Evolutionary conservation across 2,329 filamentous ascomycete genomes (phyloP).

Genomic region (Colletotrichum phormii): DNA sequence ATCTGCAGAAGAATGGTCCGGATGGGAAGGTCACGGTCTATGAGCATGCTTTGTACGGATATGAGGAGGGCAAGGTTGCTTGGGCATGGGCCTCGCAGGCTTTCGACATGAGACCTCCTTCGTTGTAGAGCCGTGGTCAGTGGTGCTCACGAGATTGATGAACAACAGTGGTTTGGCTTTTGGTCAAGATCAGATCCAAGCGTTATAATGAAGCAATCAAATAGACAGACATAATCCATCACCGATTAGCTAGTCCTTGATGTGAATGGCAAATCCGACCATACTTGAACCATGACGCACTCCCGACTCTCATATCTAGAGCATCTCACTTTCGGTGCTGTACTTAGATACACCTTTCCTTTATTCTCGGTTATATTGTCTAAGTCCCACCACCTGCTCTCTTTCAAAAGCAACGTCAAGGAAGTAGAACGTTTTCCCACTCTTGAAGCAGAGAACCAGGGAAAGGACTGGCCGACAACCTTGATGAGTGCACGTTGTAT

Average conservation of each 20-base stretch:
- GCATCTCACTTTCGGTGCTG: too few relatives aligned
- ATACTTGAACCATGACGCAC: too few relatives aligned
- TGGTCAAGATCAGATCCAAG: not conserved
- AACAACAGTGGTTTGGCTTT: not conserved
- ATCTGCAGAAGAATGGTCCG: not conserved
- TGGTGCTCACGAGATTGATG: not conserved
- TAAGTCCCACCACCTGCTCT: too few relatives aligned
- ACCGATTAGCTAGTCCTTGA: not conserved
- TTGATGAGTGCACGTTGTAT: too few relatives aligned
- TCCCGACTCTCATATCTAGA: too few relatives aligned
- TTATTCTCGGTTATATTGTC: too few relatives aligned
- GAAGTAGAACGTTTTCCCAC: too few relatives aligned
- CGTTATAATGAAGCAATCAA: not conserved
- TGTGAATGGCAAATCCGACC: too few relatives aligned
- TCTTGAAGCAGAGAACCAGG: too few relatives aligned
- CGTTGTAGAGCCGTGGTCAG: not conserved
- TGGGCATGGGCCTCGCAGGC: constrained; percentile 4
- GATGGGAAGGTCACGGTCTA: not conserved
- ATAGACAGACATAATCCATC: not conserved
- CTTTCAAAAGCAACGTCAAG: too few relatives aligned
- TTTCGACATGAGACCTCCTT: constrained; percentile 6
- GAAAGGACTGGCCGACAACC: too few relatives aligned
- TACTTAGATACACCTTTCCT: too few relatives aligned
- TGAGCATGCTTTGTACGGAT: constrained; percentile 8
- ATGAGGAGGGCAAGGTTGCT: not conserved